Conservation (phyloP, 2,329 filamentous ascomycete species). For the Tolypocladium amazonense region DNA sequence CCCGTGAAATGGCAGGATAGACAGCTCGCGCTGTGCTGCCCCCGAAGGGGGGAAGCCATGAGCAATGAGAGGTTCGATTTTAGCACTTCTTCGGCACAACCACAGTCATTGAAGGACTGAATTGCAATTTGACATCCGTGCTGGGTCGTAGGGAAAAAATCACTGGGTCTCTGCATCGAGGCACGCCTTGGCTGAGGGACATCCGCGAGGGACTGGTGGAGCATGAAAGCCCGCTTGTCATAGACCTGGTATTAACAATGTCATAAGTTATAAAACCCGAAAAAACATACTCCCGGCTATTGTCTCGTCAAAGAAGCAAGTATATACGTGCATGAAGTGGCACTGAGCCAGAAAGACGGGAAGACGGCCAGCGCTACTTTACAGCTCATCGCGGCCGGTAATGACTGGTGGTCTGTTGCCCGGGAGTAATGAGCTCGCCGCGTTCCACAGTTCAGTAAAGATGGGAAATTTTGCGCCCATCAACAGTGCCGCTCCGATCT, state of each 20-base stretch:
- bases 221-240: not conserved
- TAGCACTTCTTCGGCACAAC: constrained; percentile 99
- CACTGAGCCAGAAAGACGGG: constrained; percentile 6
- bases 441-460: constrained; percentile 12
- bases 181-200: not conserved
- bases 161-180: not conserved
- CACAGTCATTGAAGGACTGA: constrained; percentile 70
- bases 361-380: constrained; percentile 4
- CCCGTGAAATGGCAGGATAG: not conserved
- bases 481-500: constrained; percentile 71
- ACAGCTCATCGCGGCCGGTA: constrained; percentile 25
- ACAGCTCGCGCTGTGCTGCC: constrained; percentile 3
- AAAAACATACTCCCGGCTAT: not conserved
- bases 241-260: not conserved
- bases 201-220: not conserved
- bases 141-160: constrained; percentile 30
- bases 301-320: not conserved
- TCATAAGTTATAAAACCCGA: not conserved
- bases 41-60: constrained; percentile 13
- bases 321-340: constrained; percentile 1
- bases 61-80: constrained; percentile 44
- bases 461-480: constrained; percentile 73
- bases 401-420: constrained; percentile 12
- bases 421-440: constrained; percentile 13
- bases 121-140: constrained; percentile 99